phyloP scores from a whole-genome alignment of 1,139 yeast genomes.

The Lodderomyces orthopsilosis region DNA sequence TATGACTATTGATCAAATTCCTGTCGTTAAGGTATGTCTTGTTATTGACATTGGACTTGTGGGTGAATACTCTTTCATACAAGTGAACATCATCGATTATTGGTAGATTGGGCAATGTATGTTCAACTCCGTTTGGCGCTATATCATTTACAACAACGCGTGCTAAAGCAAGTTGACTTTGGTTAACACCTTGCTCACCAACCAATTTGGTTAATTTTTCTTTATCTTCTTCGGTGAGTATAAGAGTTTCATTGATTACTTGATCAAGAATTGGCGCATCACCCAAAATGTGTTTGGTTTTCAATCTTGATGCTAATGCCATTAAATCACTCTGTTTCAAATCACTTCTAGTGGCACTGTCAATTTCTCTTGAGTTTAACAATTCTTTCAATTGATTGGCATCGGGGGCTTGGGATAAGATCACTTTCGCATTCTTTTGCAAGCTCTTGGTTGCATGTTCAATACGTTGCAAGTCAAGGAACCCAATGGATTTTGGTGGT shows the following conservation, averaged over 20 bases:
- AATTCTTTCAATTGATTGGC: constrained; percentile 37
- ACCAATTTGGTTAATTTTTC: constrained; percentile 9
- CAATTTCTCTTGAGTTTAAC: constrained; percentile 22
- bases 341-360: constrained; percentile 43
- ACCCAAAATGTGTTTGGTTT: constrained; percentile 49
- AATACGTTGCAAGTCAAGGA: constrained; percentile 38
- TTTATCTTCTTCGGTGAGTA: constrained; percentile 12
- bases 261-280: constrained; percentile 49
- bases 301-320: constrained; percentile 57
- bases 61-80: constrained; percentile 73
- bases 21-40: constrained; percentile 53
- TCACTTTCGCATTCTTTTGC: constrained; percentile 50
- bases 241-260: constrained; percentile 25
- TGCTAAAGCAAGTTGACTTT: background rate
- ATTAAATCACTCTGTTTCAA: constrained; percentile 53
- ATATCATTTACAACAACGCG: constrained; percentile 11
- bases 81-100: constrained; percentile 57
- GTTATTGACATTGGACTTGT: constrained; percentile 67
- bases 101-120: constrained; percentile 60
- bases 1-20: constrained; percentile 64
- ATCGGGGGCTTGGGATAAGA: constrained; percentile 56
- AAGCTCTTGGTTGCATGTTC: constrained; percentile 43
- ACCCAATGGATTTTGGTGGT: constrained; percentile 21
- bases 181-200: constrained; percentile 5
- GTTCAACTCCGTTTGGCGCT: constrained; percentile 29